Evolutionary conservation across 2,329 filamentous ascomycete genomes (phyloP).

Genomic region (Blastomyces gilchristii): DNA sequence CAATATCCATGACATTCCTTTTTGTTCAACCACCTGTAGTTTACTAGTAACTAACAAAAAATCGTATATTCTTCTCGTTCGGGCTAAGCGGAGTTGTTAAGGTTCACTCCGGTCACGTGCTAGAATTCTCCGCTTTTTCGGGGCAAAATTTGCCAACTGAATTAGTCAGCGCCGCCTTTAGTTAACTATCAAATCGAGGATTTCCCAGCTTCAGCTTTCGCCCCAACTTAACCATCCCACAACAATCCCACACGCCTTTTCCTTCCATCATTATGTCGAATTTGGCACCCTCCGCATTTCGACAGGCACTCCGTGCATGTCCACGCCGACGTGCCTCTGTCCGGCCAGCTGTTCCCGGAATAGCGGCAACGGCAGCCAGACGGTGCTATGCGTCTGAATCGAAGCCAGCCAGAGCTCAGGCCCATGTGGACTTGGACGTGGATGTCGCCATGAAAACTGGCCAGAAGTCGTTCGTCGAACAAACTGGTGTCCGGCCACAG

Average conservation of each 20-base stretch:
- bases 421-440: conserved; percentile 65
- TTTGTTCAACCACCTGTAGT: not conserved
- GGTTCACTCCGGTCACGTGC: not conserved
- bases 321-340: conserved; percentile 41
- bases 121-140: not conserved
- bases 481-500: conserved; percentile 45
- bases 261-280: conserved; percentile 45
- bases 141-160: not conserved
- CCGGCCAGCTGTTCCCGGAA: conserved; percentile 30
- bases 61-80: not conserved
- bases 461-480: conserved; percentile 62
- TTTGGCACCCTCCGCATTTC: conserved; percentile 57
- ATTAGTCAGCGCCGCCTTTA: conserved; percentile 12
- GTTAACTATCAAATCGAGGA: conserved; percentile 7
- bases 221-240: not conserved
- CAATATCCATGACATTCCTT: not conserved
- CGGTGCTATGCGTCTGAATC: conserved; percentile 77
- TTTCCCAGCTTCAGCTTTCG: not conserved
- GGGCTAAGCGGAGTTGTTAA: not conserved
- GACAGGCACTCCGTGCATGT: conserved; percentile 59
- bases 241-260: not conserved
- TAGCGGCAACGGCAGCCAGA: conserved; percentile 30
- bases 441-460: conserved; percentile 80
- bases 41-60: too few species aligned
- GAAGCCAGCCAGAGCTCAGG: conserved; percentile 57